phyloP scores from a whole-genome alignment of 2,329 filamentous ascomycete genomes.

The Raffaelea ambrosiae region DNA sequence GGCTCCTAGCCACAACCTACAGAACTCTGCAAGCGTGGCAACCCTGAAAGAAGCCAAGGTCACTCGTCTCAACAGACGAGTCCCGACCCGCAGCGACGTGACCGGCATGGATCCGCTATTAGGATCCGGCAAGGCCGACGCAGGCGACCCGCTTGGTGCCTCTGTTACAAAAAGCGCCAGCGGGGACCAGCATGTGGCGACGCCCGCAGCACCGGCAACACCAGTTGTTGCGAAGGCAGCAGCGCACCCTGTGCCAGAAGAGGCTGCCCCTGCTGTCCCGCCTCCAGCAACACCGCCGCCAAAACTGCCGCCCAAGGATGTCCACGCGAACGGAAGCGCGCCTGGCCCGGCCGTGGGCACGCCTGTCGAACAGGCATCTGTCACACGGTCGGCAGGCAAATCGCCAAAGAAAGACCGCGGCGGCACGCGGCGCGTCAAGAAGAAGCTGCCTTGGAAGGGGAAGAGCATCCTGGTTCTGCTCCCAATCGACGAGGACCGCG shows the following conservation, averaged over 20 bases:
- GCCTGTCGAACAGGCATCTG: conserved; percentile 1
- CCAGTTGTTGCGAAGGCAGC: neutral
- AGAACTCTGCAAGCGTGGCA: conserved; percentile 46
- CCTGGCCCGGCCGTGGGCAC: conserved; percentile 2
- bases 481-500: conserved; percentile 59
- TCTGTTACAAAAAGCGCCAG: too few relatives aligned
- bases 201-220: neutral
- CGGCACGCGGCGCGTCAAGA: conserved; percentile 52
- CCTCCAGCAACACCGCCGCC: conserved; percentile 3
- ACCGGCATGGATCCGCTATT: conserved; percentile 1
- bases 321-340: neutral
- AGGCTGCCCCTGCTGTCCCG: neutral
- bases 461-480: conserved; percentile 66
- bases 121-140: neutral
- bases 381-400: neutral
- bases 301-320: neutral
- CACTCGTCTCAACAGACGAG: conserved; percentile 11
- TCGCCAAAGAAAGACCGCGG: conserved; percentile 27
- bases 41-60: conserved; percentile 37
- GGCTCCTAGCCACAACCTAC: conserved; percentile 25
- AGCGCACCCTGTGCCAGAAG: neutral
- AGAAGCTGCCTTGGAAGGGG: conserved; percentile 66
- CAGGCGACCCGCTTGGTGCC: neutral
- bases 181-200: neutral
- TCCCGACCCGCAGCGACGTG: neutral